phyloP scores from a whole-genome alignment of 106 monocot species.

The Phalaenopsis aphrodite region DNA sequence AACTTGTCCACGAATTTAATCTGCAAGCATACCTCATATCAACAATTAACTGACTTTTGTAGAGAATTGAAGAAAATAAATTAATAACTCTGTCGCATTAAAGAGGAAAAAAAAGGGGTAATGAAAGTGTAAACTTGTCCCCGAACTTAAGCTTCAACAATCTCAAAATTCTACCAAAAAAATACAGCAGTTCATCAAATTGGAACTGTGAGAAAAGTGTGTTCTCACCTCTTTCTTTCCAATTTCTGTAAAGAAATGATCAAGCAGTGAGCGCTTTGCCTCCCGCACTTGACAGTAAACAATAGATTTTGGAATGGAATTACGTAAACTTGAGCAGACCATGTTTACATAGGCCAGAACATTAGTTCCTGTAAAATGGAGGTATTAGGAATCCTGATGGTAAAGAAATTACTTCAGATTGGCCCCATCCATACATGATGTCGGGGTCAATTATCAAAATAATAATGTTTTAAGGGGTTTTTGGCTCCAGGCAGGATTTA shows the following conservation, averaged over 20 bases:
- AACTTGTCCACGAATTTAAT: too few species aligned
- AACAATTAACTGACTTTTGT: too few species aligned
- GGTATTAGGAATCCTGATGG: not conserved
- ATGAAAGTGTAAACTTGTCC: too few species aligned
- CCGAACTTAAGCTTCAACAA: too few species aligned
- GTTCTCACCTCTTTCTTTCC: conserved; percentile 49
- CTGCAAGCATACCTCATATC: too few species aligned
- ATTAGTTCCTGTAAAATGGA: conserved; percentile 18
- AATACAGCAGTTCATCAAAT: not conserved
- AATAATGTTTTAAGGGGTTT: too few species aligned
- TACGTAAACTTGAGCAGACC: conserved; percentile 47
- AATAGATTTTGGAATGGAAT: conserved; percentile 56
- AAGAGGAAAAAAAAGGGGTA: too few species aligned
- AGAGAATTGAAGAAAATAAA: too few species aligned
- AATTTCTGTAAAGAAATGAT: conserved; percentile 52
- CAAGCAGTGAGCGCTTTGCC: conserved; percentile 55
- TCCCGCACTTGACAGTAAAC: conserved; percentile 71
- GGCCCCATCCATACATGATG: not conserved
- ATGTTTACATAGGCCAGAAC: conserved; percentile 36
- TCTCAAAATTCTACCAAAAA: too few species aligned
- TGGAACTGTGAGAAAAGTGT: not conserved
- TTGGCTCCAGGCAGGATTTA: too few species aligned
- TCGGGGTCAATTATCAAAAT: too few species aligned
- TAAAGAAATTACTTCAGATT: not conserved
- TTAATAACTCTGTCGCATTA: too few species aligned